phyloP scores from a whole-genome alignment of 192 early-diverging fungal species.

The Mortierella hygrophila region DNA sequence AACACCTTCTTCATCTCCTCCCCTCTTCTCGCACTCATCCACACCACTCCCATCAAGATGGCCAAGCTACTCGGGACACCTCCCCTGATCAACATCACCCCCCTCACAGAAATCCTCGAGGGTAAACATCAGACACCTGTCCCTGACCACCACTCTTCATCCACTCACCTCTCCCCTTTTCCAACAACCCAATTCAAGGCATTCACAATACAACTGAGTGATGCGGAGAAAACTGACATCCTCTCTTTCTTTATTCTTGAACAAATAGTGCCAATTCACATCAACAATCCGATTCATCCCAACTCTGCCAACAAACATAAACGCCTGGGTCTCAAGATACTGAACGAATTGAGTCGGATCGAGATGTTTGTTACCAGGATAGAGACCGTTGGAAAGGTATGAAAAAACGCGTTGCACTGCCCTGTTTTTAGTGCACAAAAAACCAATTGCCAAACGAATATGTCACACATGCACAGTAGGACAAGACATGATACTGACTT shows the following conservation, averaged over 20 bases:
- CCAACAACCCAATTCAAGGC: not conserved
- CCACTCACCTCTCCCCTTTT: not conserved
- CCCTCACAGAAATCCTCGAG: slow-evolving; percentile 45
- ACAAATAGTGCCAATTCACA: slow-evolving; percentile 48
- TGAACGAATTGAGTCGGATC: slow-evolving; percentile 48
- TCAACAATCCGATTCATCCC: slow-evolving; percentile 53
- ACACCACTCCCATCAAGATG: not conserved
- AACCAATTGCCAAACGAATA: too few species aligned
- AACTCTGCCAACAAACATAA: slow-evolving; percentile 52
- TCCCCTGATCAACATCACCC: slow-evolving; percentile 53
- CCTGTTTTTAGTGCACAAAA: not conserved
- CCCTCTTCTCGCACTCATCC: not conserved
- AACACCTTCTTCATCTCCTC: not conserved
- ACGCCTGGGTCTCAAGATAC: slow-evolving; percentile 51
- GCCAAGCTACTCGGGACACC: slow-evolving; percentile 48
- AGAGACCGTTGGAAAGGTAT: slow-evolving; percentile 45
- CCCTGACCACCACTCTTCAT: not conserved
- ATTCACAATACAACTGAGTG: too few species aligned
- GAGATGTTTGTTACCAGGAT: slow-evolving; percentile 54
- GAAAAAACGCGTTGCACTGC: too few species aligned
- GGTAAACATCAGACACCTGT: slow-evolving; percentile 15
- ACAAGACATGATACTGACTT: not conserved
- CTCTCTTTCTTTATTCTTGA: too few species aligned
- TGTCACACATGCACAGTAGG: not conserved
- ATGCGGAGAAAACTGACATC: too few species aligned